Conservation (phyloP, 2,329 filamentous ascomycete genomes). For the Erysiphe pulchra region DNA sequence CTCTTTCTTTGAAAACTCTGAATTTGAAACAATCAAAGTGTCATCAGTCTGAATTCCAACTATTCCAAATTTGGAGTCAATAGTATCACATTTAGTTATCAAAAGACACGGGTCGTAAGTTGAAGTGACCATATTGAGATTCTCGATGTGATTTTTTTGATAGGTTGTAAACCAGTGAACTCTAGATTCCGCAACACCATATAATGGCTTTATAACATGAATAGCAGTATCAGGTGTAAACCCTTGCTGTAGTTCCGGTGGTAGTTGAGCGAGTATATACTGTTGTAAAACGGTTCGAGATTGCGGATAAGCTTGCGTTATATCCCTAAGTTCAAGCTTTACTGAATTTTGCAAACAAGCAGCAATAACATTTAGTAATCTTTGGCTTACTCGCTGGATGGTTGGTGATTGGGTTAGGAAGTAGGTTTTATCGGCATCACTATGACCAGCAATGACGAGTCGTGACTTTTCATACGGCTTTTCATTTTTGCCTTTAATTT, state of each 20-base stretch:
- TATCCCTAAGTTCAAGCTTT: neutral
- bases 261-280: no score
- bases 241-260: no score
- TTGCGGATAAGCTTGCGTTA: neutral
- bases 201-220: no score
- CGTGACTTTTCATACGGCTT: neutral
- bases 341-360: neutral
- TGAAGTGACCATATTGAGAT: neutral
- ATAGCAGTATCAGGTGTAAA: no score
- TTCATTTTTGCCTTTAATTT: neutral
- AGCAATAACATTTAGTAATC: neutral
- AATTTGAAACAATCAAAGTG: neutral
- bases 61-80: neutral
- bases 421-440: neutral
- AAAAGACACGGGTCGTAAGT: neutral
- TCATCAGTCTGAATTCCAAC: neutral
- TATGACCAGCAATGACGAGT: neutral
- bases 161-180: neutral
- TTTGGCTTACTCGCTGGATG: neutral
- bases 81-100: neutral
- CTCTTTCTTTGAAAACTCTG: neutral
- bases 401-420: neutral
- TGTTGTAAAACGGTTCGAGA: no score
- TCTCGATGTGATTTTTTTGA: neutral
- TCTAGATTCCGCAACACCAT: neutral